These are phyloP conservation scores for Tuber aestivum DNA, from an alignment of 495 filamentous ascomycete genomes.

Conservation along the genomic window DNA sequence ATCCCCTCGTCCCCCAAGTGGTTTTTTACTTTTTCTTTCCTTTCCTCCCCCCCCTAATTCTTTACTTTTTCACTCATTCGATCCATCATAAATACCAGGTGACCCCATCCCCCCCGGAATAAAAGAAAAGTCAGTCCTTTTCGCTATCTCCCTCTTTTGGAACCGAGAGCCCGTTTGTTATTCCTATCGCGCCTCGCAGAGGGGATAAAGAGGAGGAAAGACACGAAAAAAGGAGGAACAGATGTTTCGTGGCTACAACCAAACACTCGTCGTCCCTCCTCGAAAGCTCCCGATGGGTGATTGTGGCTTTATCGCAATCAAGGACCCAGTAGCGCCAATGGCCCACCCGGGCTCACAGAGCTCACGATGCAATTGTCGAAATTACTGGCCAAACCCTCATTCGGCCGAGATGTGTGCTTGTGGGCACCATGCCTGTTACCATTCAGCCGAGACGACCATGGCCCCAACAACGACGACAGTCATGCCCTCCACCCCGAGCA, in stretches of 20 bases:
- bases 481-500: slow-evolving; percentile 23
- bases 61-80: not conserved
- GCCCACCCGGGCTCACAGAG: slow-evolving; percentile 18
- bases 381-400: slow-evolving; percentile 33
- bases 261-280: slow-evolving; percentile 19
- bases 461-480: slow-evolving; percentile 12
- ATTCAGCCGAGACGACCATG: slow-evolving; percentile 27
- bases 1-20: not conserved
- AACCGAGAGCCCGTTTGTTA: not conserved
- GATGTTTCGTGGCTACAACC: slow-evolving; percentile 29
- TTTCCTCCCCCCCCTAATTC: too few species aligned
- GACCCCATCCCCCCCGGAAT: not conserved
- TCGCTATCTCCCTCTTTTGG: not conserved
- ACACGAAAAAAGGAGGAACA: not conserved
- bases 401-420: slow-evolving; percentile 32
- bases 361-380: slow-evolving; percentile 31
- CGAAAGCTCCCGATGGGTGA: slow-evolving; percentile 33
- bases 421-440: slow-evolving; percentile 33
- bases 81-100: slow-evolving; percentile 5
- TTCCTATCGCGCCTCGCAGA: not conserved
- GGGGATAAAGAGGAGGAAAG: not conserved
- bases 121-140: not conserved
- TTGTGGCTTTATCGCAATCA: slow-evolving; percentile 26
- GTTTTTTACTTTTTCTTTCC: not conserved
- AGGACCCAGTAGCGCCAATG: slow-evolving; percentile 21